Conservation (phyloP, 345 rosid species). For the Aquilaria malaccensis region DNA sequence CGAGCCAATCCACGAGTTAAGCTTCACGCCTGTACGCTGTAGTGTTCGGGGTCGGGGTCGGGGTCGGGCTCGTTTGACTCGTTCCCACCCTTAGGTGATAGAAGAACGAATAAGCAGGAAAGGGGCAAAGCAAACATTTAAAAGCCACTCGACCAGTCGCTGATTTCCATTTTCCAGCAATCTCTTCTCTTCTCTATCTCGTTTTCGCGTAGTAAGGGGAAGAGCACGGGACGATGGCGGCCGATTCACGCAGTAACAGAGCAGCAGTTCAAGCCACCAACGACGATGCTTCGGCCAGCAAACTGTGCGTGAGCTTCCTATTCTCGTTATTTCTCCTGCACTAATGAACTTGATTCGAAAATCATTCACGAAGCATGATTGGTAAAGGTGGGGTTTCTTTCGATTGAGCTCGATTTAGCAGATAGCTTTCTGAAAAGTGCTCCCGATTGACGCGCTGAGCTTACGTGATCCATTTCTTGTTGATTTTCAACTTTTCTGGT, state of each 20-base stretch:
- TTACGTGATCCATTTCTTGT: no score
- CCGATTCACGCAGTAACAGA: constrained; percentile 66
- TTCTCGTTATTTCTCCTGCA: neutral
- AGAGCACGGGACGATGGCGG: constrained; percentile 22
- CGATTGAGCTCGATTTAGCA: no score
- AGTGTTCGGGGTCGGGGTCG: no score
- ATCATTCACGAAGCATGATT: no score
- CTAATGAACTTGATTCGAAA: no score
- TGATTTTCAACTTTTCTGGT: no score
- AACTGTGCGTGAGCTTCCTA: constrained; percentile 38
- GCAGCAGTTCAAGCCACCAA: constrained; percentile 94
- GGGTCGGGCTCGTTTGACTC: no score
- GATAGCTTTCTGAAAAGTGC: no score
- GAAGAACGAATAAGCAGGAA: neutral
- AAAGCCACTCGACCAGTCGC: neutral
- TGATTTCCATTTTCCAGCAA: neutral
- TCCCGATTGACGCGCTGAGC: no score
- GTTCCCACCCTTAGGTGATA: neutral
- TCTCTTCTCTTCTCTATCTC: neutral
- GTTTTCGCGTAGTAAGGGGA: neutral
- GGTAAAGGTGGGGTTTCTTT: no score
- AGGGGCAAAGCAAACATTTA: neutral
- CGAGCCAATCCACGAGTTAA: no score
- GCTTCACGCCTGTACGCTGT: no score
- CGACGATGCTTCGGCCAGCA: constrained; percentile 96